Evolutionary conservation across 495 filamentous ascomycete species (phyloP).

Genomic region (Talaromyces stipitatus): DNA sequence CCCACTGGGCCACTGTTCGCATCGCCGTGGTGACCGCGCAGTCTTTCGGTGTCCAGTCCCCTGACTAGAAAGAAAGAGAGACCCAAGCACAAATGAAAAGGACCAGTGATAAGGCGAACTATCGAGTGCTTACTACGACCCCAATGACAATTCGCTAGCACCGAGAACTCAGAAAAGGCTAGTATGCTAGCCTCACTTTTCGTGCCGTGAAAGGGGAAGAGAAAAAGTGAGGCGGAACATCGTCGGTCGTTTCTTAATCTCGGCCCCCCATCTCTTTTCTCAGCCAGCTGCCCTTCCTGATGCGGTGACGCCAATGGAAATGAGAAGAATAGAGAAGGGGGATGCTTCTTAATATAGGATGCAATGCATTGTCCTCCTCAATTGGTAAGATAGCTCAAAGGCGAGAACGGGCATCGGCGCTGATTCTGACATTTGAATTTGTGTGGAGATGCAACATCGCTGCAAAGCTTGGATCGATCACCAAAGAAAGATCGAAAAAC

Average conservation of each 20-base stretch:
- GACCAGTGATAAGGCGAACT: not conserved
- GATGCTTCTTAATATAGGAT: not conserved
- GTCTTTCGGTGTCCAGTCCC: too few species aligned
- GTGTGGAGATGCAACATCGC: not conserved
- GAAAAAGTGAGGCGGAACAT: conserved; percentile 34
- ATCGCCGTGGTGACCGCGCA: too few species aligned
- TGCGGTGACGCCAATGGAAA: not conserved
- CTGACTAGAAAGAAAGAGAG: not conserved
- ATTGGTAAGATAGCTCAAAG: not conserved
- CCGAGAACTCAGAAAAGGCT: not conserved
- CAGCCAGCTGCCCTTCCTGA: not conserved
- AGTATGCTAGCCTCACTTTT: conserved; percentile 25
- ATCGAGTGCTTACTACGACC: not conserved
- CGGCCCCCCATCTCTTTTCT: not conserved
- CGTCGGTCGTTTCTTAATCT: conserved; percentile 1
- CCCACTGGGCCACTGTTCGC: not conserved
- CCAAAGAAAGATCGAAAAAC: not conserved
- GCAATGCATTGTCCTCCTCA: not conserved
- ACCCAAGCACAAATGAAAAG: not conserved
- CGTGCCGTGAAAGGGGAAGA: conserved; percentile 22
- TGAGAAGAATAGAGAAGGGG: not conserved
- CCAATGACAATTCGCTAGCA: not conserved
- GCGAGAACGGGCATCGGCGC: not conserved
- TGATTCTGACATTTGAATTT: not conserved
- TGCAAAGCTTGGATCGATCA: not conserved